Evolutionary conservation across 2,329 filamentous ascomycete species (phyloP).

Genomic region (Cordyceps pruinosa): DNA sequence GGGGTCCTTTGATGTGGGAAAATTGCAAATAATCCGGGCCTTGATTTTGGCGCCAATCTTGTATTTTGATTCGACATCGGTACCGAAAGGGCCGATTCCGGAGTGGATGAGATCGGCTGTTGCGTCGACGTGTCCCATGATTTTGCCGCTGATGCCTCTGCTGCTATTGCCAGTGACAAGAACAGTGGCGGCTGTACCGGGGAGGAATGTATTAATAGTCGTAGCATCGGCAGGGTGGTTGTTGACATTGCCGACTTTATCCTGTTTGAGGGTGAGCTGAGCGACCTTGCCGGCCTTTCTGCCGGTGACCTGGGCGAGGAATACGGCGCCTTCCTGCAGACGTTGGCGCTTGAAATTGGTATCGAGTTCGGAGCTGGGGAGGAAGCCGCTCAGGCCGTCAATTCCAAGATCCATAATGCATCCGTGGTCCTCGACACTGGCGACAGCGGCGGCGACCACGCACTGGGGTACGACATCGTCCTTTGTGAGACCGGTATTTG

Average conservation of each 20-base stretch:
- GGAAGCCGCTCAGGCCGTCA: constrained; percentile 68
- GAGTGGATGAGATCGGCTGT: constrained; percentile 90
- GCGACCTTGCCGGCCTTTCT: constrained; percentile 76
- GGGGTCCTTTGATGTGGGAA: constrained; percentile 68
- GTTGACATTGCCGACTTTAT: constrained; percentile 60
- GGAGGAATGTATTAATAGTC: constrained; percentile 82
- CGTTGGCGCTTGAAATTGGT: constrained; percentile 55
- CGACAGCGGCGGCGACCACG: constrained; percentile 79
- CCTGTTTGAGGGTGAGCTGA: constrained; percentile 72
- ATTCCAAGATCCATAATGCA: constrained; percentile 88
- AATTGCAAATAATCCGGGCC: constrained; percentile 81
- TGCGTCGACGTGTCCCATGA: constrained; percentile 85
- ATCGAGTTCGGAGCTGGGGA: constrained; percentile 77
- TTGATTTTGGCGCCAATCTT: constrained; percentile 79
- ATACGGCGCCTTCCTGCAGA: constrained; percentile 75
- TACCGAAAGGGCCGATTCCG: constrained; percentile 61
- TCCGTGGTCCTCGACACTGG: constrained; percentile 93
- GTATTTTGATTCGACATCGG: constrained; percentile 69
- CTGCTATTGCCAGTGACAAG: constrained; percentile 68
- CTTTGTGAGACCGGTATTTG: constrained; percentile 68
- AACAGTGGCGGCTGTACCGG: constrained; percentile 83
- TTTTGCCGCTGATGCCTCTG: constrained; percentile 77
- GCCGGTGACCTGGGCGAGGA: constrained; percentile 74
- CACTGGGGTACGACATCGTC: constrained; percentile 68
- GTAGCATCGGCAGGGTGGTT: constrained; percentile 68